These are phyloP conservation scores for Prunus armeniaca DNA, from an alignment of 306 rosid species.

Conservation along the genomic window DNA sequence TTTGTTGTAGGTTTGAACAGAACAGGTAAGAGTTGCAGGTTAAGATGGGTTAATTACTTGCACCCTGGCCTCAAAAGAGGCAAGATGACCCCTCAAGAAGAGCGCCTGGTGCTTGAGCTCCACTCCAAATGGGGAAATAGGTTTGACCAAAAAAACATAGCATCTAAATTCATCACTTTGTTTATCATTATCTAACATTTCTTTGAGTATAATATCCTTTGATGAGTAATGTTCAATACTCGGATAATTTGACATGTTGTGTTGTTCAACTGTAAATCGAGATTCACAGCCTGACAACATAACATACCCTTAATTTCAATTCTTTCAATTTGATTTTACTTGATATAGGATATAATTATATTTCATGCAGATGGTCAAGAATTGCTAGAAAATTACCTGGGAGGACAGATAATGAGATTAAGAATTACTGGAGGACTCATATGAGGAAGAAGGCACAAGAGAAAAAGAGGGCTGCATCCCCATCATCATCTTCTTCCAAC, in stretches of 20 bases:
- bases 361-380: conserved; percentile 74
- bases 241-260: neutral
- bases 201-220: neutral
- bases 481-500: conserved; percentile 30
- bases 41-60: conserved; percentile 94
- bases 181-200: neutral
- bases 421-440: conserved; percentile 93
- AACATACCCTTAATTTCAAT: neutral
- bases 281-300: neutral
- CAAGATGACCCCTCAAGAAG: conserved; percentile 88
- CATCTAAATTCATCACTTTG: neutral
- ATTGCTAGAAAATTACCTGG: conserved; percentile 92
- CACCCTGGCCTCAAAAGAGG: conserved; percentile 95
- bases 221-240: neutral
- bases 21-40: conserved; percentile 96
- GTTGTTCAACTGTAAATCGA: neutral
- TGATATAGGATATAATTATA: neutral
- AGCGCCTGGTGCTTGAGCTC: conserved; percentile 78
- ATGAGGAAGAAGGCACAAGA: conserved; percentile 92
- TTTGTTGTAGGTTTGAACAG: conserved; percentile 76
- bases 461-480: conserved; percentile 37
- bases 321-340: neutral
- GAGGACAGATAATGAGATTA: conserved; percentile 94
- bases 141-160: conserved; percentile 28
- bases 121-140: conserved; percentile 97